These are phyloP conservation scores for Cryptococcus sp. DNA, from an alignment of 1,284 basidiomycete genomes.

Conservation along the genomic window DNA sequence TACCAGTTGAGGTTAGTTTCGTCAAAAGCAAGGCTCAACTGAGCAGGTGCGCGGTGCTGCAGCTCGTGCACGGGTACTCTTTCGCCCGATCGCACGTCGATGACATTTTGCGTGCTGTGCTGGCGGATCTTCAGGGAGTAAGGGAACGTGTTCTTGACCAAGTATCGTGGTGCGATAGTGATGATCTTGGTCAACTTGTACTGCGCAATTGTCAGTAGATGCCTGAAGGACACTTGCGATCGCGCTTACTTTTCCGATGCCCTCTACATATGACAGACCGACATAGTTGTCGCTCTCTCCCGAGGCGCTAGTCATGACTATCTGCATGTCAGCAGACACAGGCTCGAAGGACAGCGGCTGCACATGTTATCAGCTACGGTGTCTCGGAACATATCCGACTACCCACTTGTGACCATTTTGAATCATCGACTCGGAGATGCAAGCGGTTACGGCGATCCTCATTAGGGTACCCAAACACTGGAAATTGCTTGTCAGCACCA, in stretches of 20 bases:
- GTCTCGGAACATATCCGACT: conserved; percentile 4
- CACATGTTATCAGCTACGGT: not conserved
- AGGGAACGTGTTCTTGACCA: conserved; percentile 79
- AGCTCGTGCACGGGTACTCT: conserved; percentile 71
- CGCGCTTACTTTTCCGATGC: conserved; percentile 69
- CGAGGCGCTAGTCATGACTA: conserved; percentile 69
- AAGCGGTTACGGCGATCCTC: conserved; percentile 80
- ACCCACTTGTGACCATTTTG: conserved; percentile 75
- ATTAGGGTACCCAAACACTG: conserved; percentile 85
- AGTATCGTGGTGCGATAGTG: conserved; percentile 85
- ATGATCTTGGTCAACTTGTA: conserved; percentile 96
- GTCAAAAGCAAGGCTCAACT: conserved; percentile 81
- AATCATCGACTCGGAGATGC: conserved; percentile 80
- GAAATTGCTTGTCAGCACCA: not conserved
- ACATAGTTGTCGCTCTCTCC: conserved; percentile 80
- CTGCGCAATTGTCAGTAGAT: conserved; percentile 34
- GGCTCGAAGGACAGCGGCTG: conserved; percentile 87
- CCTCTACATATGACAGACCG: conserved; percentile 91
- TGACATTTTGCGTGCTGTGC: conserved; percentile 63
- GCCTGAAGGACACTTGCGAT: not conserved
- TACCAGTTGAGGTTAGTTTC: conserved; percentile 85
- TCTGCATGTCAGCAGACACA: conserved; percentile 82
- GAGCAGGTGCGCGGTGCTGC: conserved; percentile 61
- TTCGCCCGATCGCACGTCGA: conserved; percentile 66
- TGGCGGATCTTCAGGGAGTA: conserved; percentile 80